A percentile compares a stretch with the other conserved stretches of the same genome.
phyloP scores from a whole-genome alignment of 805 yeast genomes.

The Nakazawaea anatomiae region DNA sequence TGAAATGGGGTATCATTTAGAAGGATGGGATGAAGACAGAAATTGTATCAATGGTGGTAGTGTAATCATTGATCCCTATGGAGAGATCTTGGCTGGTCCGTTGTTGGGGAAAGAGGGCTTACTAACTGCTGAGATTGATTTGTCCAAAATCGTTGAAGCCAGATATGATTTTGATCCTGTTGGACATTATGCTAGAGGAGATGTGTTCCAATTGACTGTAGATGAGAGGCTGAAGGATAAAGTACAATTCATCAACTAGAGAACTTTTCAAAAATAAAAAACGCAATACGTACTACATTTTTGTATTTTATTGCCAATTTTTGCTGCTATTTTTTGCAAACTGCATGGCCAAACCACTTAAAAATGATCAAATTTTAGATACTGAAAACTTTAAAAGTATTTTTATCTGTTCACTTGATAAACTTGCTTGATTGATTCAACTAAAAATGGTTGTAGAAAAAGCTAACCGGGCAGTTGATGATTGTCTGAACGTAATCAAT shows the following conservation, averaged over 20 bases:
- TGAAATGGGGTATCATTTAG: constrained; percentile 16
- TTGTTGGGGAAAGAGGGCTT: constrained; percentile 34
- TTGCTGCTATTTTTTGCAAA: too few species aligned
- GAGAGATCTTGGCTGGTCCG: constrained; percentile 39
- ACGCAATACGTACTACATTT: neutral
- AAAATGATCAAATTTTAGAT: too few species aligned
- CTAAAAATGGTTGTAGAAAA: too few species aligned
- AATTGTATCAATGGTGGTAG: constrained; percentile 35
- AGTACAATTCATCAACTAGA: constrained; percentile 2
- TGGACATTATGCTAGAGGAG: constrained; percentile 40
- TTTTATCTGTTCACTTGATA: too few species aligned
- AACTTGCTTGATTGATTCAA: too few species aligned
- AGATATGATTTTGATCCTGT: constrained; percentile 35
- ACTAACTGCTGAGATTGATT: constrained; percentile 32
- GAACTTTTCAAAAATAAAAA: neutral
- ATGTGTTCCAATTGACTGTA: constrained; percentile 35
- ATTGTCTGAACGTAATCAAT: too few species aligned
- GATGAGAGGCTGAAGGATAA: constrained; percentile 25
- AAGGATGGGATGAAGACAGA: constrained; percentile 25
- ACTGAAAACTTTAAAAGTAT: too few species aligned
- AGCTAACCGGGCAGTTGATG: too few species aligned
- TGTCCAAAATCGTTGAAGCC: constrained; percentile 30
- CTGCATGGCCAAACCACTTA: too few species aligned
- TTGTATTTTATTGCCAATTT: neutral
- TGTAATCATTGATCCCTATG: constrained; percentile 34